phyloP scores from a whole-genome alignment of 2,329 filamentous ascomycete genomes.

The Fusarium sublunatum region DNA sequence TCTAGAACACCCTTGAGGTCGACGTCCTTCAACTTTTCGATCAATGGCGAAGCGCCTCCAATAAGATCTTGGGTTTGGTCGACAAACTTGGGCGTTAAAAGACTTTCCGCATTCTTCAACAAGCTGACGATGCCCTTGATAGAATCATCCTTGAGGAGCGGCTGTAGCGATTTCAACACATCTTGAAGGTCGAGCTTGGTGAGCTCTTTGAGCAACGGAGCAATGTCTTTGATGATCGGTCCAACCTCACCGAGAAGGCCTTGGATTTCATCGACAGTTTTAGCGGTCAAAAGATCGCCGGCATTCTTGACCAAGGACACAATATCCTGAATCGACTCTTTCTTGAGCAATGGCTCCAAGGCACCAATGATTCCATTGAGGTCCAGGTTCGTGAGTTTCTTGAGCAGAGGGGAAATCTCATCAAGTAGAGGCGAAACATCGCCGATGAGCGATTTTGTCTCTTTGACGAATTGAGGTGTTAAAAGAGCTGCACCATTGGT shows the following conservation, averaged over 20 bases:
- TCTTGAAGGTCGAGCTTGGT: constrained; percentile 51
- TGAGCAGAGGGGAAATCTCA: constrained; percentile 48
- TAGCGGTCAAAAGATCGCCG: constrained; percentile 35
- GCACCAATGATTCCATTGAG: constrained; percentile 48
- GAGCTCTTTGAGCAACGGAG: constrained; percentile 39
- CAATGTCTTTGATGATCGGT: constrained; percentile 43
- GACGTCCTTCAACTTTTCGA: constrained; percentile 20
- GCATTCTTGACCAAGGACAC: constrained; percentile 44
- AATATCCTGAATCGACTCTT: constrained; percentile 45
- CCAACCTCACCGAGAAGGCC: constrained; percentile 51
- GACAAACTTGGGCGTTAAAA: constrained; percentile 42
- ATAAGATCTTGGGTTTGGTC: constrained; percentile 39
- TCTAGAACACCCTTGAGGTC: constrained; percentile 21
- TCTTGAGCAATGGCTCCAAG: constrained; percentile 44
- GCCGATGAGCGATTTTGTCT: constrained; percentile 40
- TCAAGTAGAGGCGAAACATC: constrained; percentile 50
- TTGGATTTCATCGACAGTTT: constrained; percentile 45
- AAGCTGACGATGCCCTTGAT: constrained; percentile 43
- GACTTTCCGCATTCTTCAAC: constrained; percentile 49
- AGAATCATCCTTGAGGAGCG: constrained; percentile 47
- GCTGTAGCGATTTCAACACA: constrained; percentile 49
- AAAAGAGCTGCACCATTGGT: constrained; percentile 53
- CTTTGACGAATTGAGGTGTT: constrained; percentile 43
- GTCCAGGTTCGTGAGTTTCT: constrained; percentile 49
- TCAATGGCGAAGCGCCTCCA: constrained; percentile 19